A percentile compares a stretch with the other conserved stretches of the same genome.
Conservation (phyloP, 2,329 filamentous ascomycete species). For the Diaporthe ilicicola region DNA sequence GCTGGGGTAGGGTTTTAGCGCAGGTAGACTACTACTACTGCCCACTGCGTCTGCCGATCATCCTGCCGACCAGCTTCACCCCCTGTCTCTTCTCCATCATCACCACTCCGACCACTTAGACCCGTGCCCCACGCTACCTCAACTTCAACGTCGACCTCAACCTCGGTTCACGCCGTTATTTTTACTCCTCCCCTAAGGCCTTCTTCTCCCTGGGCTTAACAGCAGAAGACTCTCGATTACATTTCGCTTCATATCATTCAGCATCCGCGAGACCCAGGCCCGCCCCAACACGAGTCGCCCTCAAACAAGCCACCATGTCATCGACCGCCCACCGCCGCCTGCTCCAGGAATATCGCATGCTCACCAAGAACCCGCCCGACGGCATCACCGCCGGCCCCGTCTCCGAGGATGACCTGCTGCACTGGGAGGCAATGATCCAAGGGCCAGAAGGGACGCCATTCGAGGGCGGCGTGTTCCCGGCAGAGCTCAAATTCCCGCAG, state of each 20-base stretch:
- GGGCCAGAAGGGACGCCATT: conserved; percentile 96
- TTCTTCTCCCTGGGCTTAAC: background rate
- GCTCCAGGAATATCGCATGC: conserved; percentile 93
- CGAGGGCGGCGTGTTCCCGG: conserved; percentile 94
- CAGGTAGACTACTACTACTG: background rate
- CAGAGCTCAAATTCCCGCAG: conserved; percentile 91
- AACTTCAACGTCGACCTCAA: background rate
- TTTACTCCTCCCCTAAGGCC: background rate
- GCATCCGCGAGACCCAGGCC: background rate
- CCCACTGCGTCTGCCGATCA: conserved; percentile 1
- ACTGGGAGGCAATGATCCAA: conserved; percentile 96
- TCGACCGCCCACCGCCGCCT: conserved; percentile 78
- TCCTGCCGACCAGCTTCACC: background rate
- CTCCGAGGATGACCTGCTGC: conserved; percentile 91
- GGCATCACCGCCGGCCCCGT: conserved; percentile 96
- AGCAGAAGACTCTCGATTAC: background rate
- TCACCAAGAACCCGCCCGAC: conserved; percentile 95
- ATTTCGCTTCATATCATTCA: background rate
- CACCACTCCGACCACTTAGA: conserved; percentile 3
- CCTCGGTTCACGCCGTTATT: background rate
- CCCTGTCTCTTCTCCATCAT: conserved; percentile 1
- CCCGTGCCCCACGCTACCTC: conserved; percentile 1
- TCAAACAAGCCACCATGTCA: conserved; percentile 58
- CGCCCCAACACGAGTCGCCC: background rate
- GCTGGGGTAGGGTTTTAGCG: conserved; percentile 2